Conservation (phyloP, 208 protist species). For the Tetramitus jugosus region DNA sequence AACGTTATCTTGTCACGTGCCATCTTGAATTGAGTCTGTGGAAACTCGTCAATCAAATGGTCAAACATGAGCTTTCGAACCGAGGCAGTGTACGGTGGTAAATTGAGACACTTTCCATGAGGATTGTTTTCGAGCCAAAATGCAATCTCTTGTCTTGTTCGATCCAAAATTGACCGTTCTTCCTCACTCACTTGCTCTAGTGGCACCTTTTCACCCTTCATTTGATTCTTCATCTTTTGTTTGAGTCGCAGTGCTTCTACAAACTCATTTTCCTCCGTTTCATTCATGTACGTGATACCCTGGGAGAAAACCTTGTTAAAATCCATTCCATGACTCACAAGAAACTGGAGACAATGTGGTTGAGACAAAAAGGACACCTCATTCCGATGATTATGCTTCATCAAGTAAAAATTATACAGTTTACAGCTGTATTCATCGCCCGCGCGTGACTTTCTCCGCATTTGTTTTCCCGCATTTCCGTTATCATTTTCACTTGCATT, state of each 20-base stretch:
- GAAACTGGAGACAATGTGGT: constrained; percentile 1
- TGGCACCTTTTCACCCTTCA: not conserved
- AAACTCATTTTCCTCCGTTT: not conserved
- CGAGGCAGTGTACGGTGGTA: not conserved
- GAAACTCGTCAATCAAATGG: not conserved
- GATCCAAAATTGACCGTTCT: not conserved
- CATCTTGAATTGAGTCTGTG: not conserved
- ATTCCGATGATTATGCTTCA: not conserved
- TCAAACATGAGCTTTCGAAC: constrained; percentile 2
- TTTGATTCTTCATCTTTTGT: not conserved
- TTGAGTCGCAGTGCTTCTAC: not conserved
- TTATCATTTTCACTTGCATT: too few relatives aligned
- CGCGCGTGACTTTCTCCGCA: too few relatives aligned
- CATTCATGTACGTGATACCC: constrained; percentile 18
- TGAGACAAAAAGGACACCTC: not conserved
- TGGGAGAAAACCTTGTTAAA: constrained; percentile 1
- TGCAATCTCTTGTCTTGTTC: not conserved
- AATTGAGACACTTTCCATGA: not conserved
- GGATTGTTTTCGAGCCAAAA: constrained; percentile 10
- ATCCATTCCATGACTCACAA: constrained; percentile 10
- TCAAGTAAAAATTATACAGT: constrained; percentile 18
- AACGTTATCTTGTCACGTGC: not conserved
- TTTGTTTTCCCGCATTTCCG: too few relatives aligned
- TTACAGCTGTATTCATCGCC: too few relatives aligned
- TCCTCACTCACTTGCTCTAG: too few relatives aligned